Conservation (phyloP, 2,329 filamentous ascomycete genomes). For the Aspergillus sp. region DNA sequence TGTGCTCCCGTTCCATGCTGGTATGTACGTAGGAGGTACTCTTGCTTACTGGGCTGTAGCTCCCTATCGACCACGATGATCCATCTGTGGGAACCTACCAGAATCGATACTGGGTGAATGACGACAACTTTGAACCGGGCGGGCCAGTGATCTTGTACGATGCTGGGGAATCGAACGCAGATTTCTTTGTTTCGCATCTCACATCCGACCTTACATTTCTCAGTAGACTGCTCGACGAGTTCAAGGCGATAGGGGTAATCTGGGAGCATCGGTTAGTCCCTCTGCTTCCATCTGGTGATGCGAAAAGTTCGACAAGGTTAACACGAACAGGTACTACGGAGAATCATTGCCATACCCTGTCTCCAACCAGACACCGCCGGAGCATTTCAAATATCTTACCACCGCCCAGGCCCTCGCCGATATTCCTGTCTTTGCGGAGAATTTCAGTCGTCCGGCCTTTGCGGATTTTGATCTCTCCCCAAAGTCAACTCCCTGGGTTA, state of each 20-base stretch:
- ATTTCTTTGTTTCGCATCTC: conserved; percentile 15
- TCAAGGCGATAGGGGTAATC: conserved; percentile 39
- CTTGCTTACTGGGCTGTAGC: not conserved
- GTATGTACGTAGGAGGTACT: not conserved
- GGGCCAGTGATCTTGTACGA: conserved; percentile 54
- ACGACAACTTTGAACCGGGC: conserved; percentile 55
- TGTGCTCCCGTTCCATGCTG: conserved; percentile 1
- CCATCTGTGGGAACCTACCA: conserved; percentile 50
- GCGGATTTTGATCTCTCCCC: conserved; percentile 40
- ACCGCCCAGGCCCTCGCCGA: conserved; percentile 47
- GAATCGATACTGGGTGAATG: conserved; percentile 57
- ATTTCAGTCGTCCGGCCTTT: conserved; percentile 35
- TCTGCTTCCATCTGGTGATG: not conserved
- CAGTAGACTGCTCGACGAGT: conserved; percentile 32
- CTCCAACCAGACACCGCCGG: conserved; percentile 34
- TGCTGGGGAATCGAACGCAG: conserved; percentile 46
- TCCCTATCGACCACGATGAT: conserved; percentile 34
- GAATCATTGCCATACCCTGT: conserved; percentile 41
- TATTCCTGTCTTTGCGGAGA: conserved; percentile 45
- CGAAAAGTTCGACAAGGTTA: not conserved
- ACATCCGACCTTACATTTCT: conserved; percentile 27
- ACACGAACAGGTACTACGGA: conserved; percentile 41
- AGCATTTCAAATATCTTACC: conserved; percentile 44
- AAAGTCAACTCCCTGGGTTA: conserved; percentile 45
- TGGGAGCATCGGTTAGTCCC: conserved; percentile 44